A percentile compares a stretch with the other conserved stretches of the same genome.
Evolutionary conservation across 768 basidiomycete species (phyloP).

Genomic region (Serendipita sp.): DNA sequence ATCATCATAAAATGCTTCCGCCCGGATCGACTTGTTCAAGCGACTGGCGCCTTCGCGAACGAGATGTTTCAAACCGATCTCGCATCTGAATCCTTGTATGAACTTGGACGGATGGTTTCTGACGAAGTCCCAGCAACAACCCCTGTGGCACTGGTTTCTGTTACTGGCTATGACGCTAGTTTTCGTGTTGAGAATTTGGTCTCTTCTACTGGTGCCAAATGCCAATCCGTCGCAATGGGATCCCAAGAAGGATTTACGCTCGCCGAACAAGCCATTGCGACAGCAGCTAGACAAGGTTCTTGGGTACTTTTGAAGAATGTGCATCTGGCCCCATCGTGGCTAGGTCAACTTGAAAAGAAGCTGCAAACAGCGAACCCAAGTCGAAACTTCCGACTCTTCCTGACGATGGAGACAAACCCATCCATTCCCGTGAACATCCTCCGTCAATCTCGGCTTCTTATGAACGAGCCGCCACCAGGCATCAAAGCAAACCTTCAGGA

Average conservation of each 20-base stretch:
- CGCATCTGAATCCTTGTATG: conserved; percentile 53
- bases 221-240: conserved; percentile 91
- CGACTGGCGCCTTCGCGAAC: conserved; percentile 57
- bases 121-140: conserved; percentile 67
- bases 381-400: conserved; percentile 86
- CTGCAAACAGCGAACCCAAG: conserved; percentile 81
- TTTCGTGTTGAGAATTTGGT: conserved; percentile 84
- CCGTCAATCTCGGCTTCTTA: conserved; percentile 86
- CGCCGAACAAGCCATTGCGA: conserved; percentile 89
- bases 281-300: conserved; percentile 79
- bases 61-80: conserved; percentile 68
- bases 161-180: conserved; percentile 96
- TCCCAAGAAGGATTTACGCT: conserved; percentile 93
- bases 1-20: conserved; percentile 80
- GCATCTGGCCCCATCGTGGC: conserved; percentile 88
- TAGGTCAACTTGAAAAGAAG: conserved; percentile 91
- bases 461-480: conserved; percentile 97
- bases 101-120: conserved; percentile 58
- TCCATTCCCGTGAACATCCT: conserved; percentile 92
- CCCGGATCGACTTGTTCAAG: conserved; percentile 79
- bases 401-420: conserved; percentile 95
- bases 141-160: conserved; percentile 80
- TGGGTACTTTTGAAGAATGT: conserved; percentile 98
- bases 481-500: conserved; percentile 93
- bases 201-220: conserved; percentile 56